These are phyloP conservation scores for Haematococcus sp. DNA, from an alignment of 139 green algal genomes.

Conservation along the genomic window DNA sequence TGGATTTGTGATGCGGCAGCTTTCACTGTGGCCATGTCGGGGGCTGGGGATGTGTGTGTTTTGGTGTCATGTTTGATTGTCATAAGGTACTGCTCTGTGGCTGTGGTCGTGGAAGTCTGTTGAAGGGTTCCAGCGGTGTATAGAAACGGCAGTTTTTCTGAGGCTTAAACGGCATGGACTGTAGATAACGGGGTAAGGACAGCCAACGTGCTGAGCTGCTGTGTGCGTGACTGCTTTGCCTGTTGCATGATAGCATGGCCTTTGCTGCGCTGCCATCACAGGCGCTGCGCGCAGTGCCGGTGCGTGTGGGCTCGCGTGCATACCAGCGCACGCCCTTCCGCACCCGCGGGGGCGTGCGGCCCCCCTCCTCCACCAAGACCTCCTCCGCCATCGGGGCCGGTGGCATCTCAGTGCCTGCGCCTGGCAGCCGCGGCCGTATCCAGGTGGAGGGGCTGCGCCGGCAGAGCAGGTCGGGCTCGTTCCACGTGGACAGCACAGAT, in stretches of 20 bases:
- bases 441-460: background rate
- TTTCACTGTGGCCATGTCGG: background rate
- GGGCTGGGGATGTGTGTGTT: background rate
- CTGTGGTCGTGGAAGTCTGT: too few species aligned
- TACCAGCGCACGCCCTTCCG: slow-evolving; percentile 1
- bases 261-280: background rate
- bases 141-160: too few species aligned
- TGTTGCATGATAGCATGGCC: too few species aligned
- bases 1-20: too few species aligned
- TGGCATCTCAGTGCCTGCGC: background rate
- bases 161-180: too few species aligned
- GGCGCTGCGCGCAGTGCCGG: background rate
- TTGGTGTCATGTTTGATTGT: too few species aligned
- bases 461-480: background rate
- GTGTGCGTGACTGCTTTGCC: background rate
- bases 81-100: too few species aligned
- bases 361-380: too few species aligned
- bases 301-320: background rate
- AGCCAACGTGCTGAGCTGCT: background rate
- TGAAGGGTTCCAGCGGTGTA: too few species aligned
- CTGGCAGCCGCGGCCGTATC: background rate
- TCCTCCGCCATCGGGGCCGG: slow-evolving; percentile 9
- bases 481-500: too few species aligned
- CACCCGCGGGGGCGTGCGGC: background rate
- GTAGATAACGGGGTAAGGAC: too few species aligned